phyloP scores from a whole-genome alignment of 1,284 basidiomycete species.

The Golubevia pallescens region DNA sequence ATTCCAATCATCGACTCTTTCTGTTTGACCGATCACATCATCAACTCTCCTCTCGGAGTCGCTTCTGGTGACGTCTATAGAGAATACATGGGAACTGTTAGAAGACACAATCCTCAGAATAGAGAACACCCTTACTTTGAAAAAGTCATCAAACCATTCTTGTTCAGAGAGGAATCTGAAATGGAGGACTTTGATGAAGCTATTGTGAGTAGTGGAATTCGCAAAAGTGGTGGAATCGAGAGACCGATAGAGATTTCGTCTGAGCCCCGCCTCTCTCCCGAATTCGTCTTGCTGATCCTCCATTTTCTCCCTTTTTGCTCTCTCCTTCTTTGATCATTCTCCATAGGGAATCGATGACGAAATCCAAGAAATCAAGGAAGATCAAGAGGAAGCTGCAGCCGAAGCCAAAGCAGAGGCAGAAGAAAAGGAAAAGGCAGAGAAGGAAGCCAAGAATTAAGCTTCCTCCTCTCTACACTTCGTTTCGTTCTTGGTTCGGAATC shows the following conservation, averaged over 20 bases:
- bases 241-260: constrained; percentile 18
- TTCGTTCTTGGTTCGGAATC: too few species aligned
- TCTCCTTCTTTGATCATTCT: too few species aligned
- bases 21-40: constrained; percentile 69
- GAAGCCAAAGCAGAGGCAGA: constrained; percentile 13
- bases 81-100: constrained; percentile 52
- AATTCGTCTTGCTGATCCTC: not conserved
- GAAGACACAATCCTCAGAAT: constrained; percentile 57
- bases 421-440: constrained; percentile 5
- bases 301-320: not conserved
- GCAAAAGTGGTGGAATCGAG: too few species aligned
- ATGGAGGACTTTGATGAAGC: constrained; percentile 52
- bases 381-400: constrained; percentile 49
- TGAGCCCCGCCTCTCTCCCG: too few species aligned
- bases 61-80: constrained; percentile 59
- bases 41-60: constrained; percentile 69
- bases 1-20: constrained; percentile 69
- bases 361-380: constrained; percentile 60
- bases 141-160: constrained; percentile 49
- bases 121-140: constrained; percentile 60
- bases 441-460: not conserved
- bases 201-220: constrained; percentile 23
- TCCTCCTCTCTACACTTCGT: too few species aligned
- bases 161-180: constrained; percentile 36
- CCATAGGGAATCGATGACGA: constrained; percentile 49